Conservation (phyloP, 192 early-diverging fungal species). For the Phlyctochytrium bullatum region DNA sequence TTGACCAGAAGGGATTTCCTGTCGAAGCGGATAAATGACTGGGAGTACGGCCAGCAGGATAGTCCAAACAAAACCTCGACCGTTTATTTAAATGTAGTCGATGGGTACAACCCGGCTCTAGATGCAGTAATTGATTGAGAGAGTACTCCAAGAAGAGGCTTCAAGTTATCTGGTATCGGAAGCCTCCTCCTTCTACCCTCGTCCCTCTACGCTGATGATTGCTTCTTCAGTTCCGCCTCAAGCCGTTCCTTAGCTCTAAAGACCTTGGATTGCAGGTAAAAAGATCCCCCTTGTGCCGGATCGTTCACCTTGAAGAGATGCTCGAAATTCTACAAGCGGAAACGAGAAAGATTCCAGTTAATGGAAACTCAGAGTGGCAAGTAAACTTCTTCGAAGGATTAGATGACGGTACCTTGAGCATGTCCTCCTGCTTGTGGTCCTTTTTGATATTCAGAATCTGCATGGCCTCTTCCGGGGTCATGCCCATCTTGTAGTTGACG, state of each 20-base stretch:
- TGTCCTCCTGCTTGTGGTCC: slow-evolving; percentile 54
- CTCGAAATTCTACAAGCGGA: slow-evolving; percentile 67
- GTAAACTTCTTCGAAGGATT: background rate
- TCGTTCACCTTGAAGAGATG: slow-evolving; percentile 87
- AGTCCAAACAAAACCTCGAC: too few relatives aligned
- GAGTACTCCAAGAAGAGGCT: too few relatives aligned
- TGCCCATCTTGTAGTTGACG: slow-evolving; percentile 72
- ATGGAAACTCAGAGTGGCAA: background rate
- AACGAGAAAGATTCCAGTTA: background rate
- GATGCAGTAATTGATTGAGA: too few relatives aligned
- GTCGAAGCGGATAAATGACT: too few relatives aligned
- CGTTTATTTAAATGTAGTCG: too few relatives aligned
- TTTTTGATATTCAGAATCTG: slow-evolving; percentile 88
- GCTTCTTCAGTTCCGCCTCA: slow-evolving; percentile 78
- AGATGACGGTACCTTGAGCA: slow-evolving; percentile 40
- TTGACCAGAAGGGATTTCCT: too few relatives aligned
- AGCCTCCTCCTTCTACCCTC: too few relatives aligned
- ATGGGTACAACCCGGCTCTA: too few relatives aligned
- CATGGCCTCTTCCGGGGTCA: slow-evolving; percentile 86
- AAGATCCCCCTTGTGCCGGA: slow-evolving; percentile 79
- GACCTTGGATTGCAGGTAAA: slow-evolving; percentile 94
- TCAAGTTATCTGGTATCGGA: too few relatives aligned
- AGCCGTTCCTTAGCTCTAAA: slow-evolving; percentile 91
- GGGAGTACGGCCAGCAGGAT: too few relatives aligned
- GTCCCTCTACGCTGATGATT: slow-evolving; percentile 7